Evolutionary conservation across 2,329 filamentous ascomycete genomes (phyloP), one percentile per base, ranked within the genome.

Genomic region (Fusarium brevicatenulatum): DNA sequence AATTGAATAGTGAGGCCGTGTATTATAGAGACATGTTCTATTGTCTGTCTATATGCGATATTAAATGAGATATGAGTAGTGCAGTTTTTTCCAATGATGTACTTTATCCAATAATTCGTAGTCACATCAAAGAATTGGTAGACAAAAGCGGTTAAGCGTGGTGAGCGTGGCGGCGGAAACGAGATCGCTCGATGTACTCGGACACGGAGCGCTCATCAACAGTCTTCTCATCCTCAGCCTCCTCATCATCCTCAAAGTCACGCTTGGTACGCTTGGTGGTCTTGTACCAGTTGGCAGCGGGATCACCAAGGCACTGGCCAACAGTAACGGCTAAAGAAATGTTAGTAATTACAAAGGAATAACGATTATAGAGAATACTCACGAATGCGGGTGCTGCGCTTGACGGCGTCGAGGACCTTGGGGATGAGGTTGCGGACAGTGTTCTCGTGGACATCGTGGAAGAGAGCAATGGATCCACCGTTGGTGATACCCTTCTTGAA

Each of bases 381-480:
- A 69, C 66, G 66, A 39, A 69, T 69, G 23, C 66, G 66, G 36
- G 66, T 69, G 58, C 65, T 70, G 36, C 59, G 65, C 10, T 34
- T 58, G 52, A 69, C 66, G 36, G 66, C 66, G 2, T 69, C 66
- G 19, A 69, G 66, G 15, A 69, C 66, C 52, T 69, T 69, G 40
- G 66, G 66, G 6, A 69, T 70, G 19, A 69, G 66, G 52, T 70
- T 58, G 36, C 58, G 65, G 32, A 81, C 83, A 10, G 83, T 84
- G 59, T 82, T 79, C 66, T 81, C 73, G 63, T 85, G 82, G 59
- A 85, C 83, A 65, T 86, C 85, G 72, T 86, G 85, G 5, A 81
- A 82, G 68, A 89, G 87, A 44, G 83, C 80, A 42, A 90, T 82
- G 69, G 83, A 86, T 53, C 79, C 77, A 54, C 76, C 76, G 25